These are phyloP conservation scores for Biancaea sappan DNA, from an alignment of 306 rosid species.

Conservation along the genomic window DNA sequence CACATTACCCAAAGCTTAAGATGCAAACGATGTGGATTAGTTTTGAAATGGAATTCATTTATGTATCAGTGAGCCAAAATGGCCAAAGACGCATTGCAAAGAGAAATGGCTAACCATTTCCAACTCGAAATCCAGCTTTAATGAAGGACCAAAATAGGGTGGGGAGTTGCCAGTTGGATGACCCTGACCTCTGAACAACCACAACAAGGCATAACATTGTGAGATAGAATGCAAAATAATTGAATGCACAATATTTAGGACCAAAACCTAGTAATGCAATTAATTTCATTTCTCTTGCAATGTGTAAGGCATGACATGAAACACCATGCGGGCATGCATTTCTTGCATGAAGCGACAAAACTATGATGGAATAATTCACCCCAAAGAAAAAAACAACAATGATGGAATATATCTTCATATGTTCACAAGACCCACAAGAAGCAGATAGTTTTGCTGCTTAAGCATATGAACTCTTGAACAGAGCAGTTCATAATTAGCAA, in stretches of 20 bases:
- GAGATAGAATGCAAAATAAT: constrained; percentile 27
- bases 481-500: constrained; percentile 1
- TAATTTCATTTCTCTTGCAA: constrained; percentile 2
- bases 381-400: too few relatives aligned
- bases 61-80: background rate
- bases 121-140: constrained; percentile 84
- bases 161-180: constrained; percentile 61
- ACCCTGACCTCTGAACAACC: constrained; percentile 80
- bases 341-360: constrained; percentile 16
- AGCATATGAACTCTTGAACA: background rate
- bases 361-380: background rate
- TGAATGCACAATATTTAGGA: constrained; percentile 14
- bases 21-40: background rate
- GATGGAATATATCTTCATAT: background rate
- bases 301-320: constrained; percentile 14
- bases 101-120: constrained; percentile 74
- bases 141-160: constrained; percentile 82
- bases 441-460: background rate
- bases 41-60: constrained; percentile 10
- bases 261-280: constrained; percentile 6
- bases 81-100: background rate
- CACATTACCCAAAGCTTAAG: constrained; percentile 1
- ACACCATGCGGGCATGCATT: constrained; percentile 11
- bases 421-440: constrained; percentile 17
- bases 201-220: constrained; percentile 28